Evolutionary conservation across 2,329 filamentous ascomycete genomes (phyloP), one percentile per base, ranked within the genome.

Genomic region (Fonsecaea monophora): DNA sequence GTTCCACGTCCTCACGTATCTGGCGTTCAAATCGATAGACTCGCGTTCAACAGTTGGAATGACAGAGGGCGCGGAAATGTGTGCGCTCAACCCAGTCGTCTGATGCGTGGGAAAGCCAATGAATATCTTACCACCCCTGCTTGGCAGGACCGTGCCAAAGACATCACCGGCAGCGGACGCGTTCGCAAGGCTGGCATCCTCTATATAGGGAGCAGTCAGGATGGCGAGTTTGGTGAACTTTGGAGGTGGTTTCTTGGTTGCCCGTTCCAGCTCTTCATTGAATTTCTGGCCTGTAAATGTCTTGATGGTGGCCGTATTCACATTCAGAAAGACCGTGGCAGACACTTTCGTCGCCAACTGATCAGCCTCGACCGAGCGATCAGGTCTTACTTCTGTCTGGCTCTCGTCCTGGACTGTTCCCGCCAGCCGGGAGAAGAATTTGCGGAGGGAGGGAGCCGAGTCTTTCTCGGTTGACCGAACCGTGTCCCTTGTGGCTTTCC

Each of bases 21-120:
- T 88, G 15, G 95, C 96, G 77, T 99, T 98, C 69, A 99, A 84
- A 78, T 99, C 95, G 65, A 99, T 97, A 62, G 92, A 95, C 77
- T 99, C 95, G 75, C 95, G 89, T 78, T 99, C 95, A 2, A 99
- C 96, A 0, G 95, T 99, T 0, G 95, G 95, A 65, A 99, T 99
- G 13, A 99, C 89, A 0, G 94, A 97, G 0, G 94, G 95, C 0
- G 95, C 95, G 12, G 94, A 98, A 35, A 99, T 91, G 77, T 99
- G 95, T 76, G 96, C 91, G 15, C 94, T 91, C 34, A 94, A 89
- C 62, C 94, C 95, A 0, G 96, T 99, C 0, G 95, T 99, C 80
- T 99, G 95, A 72, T 94, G 94, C 1, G 95, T 99, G 2, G 95
- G 94, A 75, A 99, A 99, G 0, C 95, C 95, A 74, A 99, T 99